phyloP scores from a whole-genome alignment of 306 rosid species.

The Chamaecrista fasciculata region DNA sequence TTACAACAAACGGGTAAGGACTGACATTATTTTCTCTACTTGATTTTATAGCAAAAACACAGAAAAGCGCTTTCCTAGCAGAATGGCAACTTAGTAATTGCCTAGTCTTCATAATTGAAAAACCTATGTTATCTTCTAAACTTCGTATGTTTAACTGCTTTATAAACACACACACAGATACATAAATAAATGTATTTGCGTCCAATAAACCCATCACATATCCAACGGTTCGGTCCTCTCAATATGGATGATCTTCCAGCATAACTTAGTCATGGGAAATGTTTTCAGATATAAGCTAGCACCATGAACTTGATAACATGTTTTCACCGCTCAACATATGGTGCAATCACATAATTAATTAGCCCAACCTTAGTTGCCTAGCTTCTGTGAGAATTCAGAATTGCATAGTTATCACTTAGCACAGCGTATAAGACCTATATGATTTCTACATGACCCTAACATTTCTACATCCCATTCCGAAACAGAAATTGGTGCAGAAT shows the following conservation, averaged over 20 bases:
- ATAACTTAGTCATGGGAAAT: background rate
- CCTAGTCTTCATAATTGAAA: background rate
- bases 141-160: background rate
- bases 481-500: background rate
- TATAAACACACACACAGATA: background rate
- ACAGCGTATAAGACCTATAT: too few species aligned
- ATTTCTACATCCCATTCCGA: background rate
- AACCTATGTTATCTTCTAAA: slow-evolving; percentile 3
- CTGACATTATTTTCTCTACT: background rate
- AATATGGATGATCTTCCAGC: background rate
- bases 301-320: background rate
- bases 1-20: background rate
- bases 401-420: background rate
- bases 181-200: too few species aligned
- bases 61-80: background rate
- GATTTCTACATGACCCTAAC: background rate
- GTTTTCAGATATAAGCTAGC: slow-evolving; percentile 14
- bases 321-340: background rate
- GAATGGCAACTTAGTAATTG: slow-evolving; percentile 14
- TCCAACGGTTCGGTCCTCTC: background rate
- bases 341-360: background rate
- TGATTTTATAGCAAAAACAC: background rate
- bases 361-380: background rate
- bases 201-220: background rate
- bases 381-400: background rate